These are phyloP conservation scores for Xylaria sp. DNA, from an alignment of 2,329 filamentous ascomycete genomes.

Conservation along the genomic window DNA sequence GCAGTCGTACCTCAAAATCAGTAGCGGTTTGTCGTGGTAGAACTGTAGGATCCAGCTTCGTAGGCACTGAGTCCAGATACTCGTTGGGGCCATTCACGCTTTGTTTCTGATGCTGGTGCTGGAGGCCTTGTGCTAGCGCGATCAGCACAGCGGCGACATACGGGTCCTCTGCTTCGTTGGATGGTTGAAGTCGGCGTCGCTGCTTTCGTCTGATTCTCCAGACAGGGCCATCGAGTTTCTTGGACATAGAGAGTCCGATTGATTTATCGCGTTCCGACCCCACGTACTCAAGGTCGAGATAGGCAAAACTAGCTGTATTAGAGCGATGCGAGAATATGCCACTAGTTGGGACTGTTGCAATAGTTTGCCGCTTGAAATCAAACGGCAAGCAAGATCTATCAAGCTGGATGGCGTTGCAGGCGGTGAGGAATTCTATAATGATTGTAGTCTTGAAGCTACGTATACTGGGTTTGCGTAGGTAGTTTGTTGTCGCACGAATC, in stretches of 20 bases:
- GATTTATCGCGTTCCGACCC: not conserved
- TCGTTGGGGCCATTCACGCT: not conserved
- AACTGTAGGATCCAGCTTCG: not conserved
- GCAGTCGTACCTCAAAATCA: not conserved
- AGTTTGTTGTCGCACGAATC: not conserved
- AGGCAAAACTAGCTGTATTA: not conserved
- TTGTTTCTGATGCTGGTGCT: not conserved
- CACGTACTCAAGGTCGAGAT: not conserved
- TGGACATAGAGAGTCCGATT: not conserved
- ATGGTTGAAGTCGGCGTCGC: not conserved
- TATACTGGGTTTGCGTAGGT: not conserved
- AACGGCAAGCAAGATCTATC: not conserved
- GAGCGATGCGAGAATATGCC: not conserved
- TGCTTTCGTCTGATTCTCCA: not conserved
- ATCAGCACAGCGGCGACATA: not conserved
- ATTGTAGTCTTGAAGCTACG: not conserved
- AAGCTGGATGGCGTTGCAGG: not conserved
- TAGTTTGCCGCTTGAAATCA: not conserved
- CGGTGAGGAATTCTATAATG: not conserved
- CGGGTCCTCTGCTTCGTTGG: not conserved
- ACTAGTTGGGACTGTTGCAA: not conserved
- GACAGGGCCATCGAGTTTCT: not conserved
- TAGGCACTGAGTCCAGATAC: not conserved
- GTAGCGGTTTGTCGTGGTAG: not conserved
- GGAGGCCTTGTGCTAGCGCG: not conserved